A percentile compares a stretch with the other conserved stretches of the same genome.
Conservation (phyloP, 148 eudicot genomes). For the Linanthus parryae region DNA sequence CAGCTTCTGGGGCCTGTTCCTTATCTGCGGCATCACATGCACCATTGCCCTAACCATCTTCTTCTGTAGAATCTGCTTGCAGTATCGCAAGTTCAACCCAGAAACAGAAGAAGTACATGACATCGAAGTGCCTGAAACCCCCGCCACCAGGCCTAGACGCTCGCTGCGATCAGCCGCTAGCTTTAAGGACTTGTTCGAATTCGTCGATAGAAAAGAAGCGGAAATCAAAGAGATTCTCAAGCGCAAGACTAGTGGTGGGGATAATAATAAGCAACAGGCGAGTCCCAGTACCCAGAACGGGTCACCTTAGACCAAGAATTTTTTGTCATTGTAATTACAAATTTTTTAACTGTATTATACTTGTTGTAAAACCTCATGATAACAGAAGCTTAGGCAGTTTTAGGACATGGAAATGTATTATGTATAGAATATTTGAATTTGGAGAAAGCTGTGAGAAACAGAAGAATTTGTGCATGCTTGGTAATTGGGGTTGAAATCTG, state of each 20-base stretch:
- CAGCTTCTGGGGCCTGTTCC: constrained; percentile 94
- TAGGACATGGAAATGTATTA: too few species aligned
- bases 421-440: too few species aligned
- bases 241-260: constrained; percentile 30
- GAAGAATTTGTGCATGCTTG: too few species aligned
- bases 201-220: constrained; percentile 59
- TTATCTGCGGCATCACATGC: constrained; percentile 73
- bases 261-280: too few species aligned
- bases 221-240: constrained; percentile 50
- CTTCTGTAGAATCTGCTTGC: constrained; percentile 42
- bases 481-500: too few species aligned
- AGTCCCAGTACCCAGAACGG: too few species aligned
- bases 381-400: too few species aligned
- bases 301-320: too few species aligned
- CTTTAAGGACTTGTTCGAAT: constrained; percentile 46
- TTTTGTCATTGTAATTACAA: too few species aligned
- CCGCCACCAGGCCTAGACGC: constrained; percentile 29
- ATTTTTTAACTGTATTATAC: too few species aligned
- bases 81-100: constrained; percentile 48
- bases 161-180: constrained; percentile 29
- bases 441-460: too few species aligned
- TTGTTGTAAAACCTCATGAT: too few species aligned
- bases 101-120: constrained; percentile 30
- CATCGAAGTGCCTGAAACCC: constrained; percentile 34
- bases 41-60: constrained; percentile 46